Conservation (phyloP, 2,329 filamentous ascomycete species). For the Xylaria sp. region DNA sequence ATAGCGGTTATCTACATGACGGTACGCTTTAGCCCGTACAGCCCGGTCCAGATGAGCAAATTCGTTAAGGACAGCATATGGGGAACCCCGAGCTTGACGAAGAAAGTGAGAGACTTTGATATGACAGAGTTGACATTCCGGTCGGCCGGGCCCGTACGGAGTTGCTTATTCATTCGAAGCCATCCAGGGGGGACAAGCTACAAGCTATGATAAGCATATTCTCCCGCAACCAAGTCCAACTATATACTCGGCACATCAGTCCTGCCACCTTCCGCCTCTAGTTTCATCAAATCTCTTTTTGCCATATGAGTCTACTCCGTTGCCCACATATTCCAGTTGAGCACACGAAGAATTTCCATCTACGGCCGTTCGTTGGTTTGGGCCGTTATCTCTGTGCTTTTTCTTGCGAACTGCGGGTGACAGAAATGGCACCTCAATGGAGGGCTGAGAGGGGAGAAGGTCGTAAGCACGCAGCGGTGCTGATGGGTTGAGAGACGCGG, state of each 20-base stretch:
- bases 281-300: constrained; percentile 51
- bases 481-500: neutral
- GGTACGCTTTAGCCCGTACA: neutral
- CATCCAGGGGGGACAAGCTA: neutral
- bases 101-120: neutral
- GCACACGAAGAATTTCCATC: constrained; percentile 53
- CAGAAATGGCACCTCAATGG: constrained; percentile 55
- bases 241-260: neutral
- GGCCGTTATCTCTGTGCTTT: constrained; percentile 50
- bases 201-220: neutral
- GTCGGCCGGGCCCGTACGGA: neutral
- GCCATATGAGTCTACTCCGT: constrained; percentile 59
- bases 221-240: neutral
- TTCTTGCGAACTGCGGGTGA: constrained; percentile 55
- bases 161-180: neutral
- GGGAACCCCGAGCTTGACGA: neutral
- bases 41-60: neutral
- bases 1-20: neutral
- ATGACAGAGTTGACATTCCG: neutral
- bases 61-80: neutral
- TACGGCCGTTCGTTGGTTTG: constrained; percentile 54
- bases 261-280: neutral
- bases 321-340: constrained; percentile 59
- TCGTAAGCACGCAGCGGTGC: neutral
- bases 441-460: constrained; percentile 34